phyloP scores from a whole-genome alignment of 2,329 filamentous ascomycete genomes.

The Laburnicola sp. region DNA sequence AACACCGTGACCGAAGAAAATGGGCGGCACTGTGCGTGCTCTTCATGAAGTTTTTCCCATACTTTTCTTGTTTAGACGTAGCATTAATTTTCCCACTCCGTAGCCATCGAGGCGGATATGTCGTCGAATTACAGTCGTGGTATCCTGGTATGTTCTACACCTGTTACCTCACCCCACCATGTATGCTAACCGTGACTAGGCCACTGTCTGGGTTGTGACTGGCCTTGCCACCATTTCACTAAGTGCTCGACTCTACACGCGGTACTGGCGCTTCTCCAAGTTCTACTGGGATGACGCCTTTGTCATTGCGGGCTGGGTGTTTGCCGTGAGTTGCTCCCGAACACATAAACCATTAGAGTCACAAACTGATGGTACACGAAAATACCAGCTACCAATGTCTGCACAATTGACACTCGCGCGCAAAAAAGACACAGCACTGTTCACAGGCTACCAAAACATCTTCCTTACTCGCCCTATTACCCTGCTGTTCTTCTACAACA shows the following conservation, averaged over 20 bases:
- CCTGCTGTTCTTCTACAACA: constrained; percentile 10
- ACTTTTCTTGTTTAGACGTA: neutral
- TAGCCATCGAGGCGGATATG: neutral
- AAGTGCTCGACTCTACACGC: constrained; percentile 1
- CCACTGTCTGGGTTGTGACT: constrained; percentile 3
- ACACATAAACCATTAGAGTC: neutral
- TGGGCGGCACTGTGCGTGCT: neutral
- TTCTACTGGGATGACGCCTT: constrained; percentile 16
- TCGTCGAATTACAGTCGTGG: neutral
- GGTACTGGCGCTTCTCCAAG: constrained; percentile 9
- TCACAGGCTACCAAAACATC: neutral
- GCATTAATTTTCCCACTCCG: neutral
- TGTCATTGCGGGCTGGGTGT: constrained; percentile 7
- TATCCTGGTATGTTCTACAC: neutral
- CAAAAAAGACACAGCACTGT: neutral
- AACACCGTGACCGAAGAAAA: constrained; percentile 2
- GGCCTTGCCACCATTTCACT: constrained; percentile 3
- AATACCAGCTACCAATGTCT: neutral
- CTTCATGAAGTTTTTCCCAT: neutral
- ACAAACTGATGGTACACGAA: neutral
- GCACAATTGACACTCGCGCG: neutral
- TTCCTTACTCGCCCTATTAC: constrained; percentile 10
- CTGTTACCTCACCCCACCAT: neutral
- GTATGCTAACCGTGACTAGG: neutral
- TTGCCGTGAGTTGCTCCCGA: neutral